Evolutionary conservation across 2,329 filamentous ascomycete genomes (phyloP), one percentile per base, ranked within the genome.

Genomic region (Hirsutella thompsonii): DNA sequence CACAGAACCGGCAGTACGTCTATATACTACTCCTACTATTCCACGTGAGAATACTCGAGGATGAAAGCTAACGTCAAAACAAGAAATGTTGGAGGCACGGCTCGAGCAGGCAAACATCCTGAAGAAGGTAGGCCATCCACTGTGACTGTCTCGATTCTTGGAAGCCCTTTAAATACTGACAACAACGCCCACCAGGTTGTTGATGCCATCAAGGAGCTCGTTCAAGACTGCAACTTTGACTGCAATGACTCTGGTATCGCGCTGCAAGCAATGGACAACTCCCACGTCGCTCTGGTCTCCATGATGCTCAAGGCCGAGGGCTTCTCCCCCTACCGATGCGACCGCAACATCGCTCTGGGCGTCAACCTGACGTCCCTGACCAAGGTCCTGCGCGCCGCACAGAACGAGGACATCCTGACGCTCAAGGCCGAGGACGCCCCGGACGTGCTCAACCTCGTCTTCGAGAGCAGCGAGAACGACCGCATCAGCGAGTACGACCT

Each of bases 221-320:
- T 98, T 41, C 92, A 96, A 67, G 92, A 98, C 70, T 98, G 92
- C 81, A 98, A 98, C 70, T 98, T 98, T 70, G 92, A 98, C 75
- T 98, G 93, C 83, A 98, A 96, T 83, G 93, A 98, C 74, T 90
- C 87, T 42, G 92, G 92, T 47, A 92, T 98, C 58, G 89, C 90
- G 39, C 84, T 98, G 42, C 92, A 98, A 68, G 92, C 92, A 58
- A 98, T 98, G 93, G 92, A 98, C 74, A 98, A 96, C 78, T 96
- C 89, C 39, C 92, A 98, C 68, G 92, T 98, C 55, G 92, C 92
- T 47, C 85, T 98, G 42, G 92, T 98, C 41, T 95, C 92, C 51
- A 98, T 98, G 92, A 81, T 94, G 74, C 83, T 98, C 63, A 92
- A 92, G 70, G 84, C 90, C 46, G 92, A 96, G 62, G 81, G 80